Evolutionary conservation across 148 eudicot species (phyloP).

Genomic region (Spergularia bocconei): DNA sequence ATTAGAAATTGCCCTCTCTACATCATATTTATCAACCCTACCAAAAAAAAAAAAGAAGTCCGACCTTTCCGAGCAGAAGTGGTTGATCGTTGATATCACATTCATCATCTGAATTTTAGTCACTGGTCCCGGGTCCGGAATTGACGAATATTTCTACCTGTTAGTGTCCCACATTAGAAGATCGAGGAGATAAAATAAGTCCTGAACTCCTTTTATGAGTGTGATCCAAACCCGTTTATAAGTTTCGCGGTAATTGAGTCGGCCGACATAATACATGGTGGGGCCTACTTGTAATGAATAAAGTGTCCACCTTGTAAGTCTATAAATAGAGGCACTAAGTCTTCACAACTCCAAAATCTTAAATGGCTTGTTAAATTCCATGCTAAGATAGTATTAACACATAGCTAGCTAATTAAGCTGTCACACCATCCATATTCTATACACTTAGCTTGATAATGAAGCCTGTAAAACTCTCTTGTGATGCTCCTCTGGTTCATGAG

Average conservation of each 20-base stretch:
- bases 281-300: neutral
- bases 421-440: no score
- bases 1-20: neutral
- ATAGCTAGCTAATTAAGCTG: neutral
- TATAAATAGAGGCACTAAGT: constrained; percentile 23
- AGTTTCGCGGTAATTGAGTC: no score
- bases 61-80: constrained; percentile 7
- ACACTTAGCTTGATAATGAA: constrained; percentile 13
- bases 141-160: no score
- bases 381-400: neutral
- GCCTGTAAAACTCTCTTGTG: constrained; percentile 41
- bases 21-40: neutral
- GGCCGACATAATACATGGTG: neutral
- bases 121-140: no score
- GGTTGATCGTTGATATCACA: neutral
- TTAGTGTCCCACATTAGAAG: no score
- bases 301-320: neutral
- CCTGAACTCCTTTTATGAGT: no score
- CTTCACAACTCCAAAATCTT: constrained; percentile 9
- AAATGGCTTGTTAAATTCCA: constrained; percentile 13
- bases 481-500: constrained; percentile 45
- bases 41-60: neutral
- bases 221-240: no score
- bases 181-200: no score
- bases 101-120: neutral